Base-by-base conservation (phyloP, 2,329 filamentous ascomycete genomes). In the Aspergillus brunneoviolaceus region DNA sequence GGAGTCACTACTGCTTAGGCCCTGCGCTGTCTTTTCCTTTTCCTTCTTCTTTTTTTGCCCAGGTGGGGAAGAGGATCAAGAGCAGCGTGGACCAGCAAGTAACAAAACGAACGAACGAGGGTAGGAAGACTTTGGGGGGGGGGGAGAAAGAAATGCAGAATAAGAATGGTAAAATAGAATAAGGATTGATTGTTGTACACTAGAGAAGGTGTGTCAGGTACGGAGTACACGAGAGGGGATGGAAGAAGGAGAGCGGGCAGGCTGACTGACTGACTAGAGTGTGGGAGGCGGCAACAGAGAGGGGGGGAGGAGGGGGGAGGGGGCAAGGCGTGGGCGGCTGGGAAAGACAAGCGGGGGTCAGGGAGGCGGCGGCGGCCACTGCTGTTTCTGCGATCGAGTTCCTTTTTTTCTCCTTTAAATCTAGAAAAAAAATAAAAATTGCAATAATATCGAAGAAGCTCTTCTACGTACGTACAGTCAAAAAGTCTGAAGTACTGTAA, bases 151-250 rank as follows among this genome's bases (percentile, higher is more conserved):
- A 45, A 45, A 19, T 19, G 39, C 39, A 45, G 39, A 45, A 65
- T 48, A 61, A 63, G 57, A 58, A 60, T 49, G 62, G 60, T 48
- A 64, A 65, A 65, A 52, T 57, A 62, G 62, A 67, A 65, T 65
- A 60, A 63, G 61, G 67, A 65, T 65, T 59, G 63, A 63, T 48
- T 71, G 71, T 68, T 71, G 68, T 72, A 72, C 70, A 73, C 67
- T 72, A 72, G 69, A 73, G 64, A 61, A 53, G 58, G 60, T 54
- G n/a, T 29, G 45, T 53, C 42, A 51, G 51, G 51, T 51, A 23
- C 23, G 23, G 23, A 23, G 23, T 23, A 56, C 39, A 45, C 39
- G 39, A 45, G 59, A 63, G 59, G 50, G 65, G 57, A 60, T 56
- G 55, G 50, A 59, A 57, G 61, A 61, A 61, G 53, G 58, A 58